Evolutionary conservation across 495 filamentous ascomycete species (phyloP).

Genomic region (Copromyces sp.): DNA sequence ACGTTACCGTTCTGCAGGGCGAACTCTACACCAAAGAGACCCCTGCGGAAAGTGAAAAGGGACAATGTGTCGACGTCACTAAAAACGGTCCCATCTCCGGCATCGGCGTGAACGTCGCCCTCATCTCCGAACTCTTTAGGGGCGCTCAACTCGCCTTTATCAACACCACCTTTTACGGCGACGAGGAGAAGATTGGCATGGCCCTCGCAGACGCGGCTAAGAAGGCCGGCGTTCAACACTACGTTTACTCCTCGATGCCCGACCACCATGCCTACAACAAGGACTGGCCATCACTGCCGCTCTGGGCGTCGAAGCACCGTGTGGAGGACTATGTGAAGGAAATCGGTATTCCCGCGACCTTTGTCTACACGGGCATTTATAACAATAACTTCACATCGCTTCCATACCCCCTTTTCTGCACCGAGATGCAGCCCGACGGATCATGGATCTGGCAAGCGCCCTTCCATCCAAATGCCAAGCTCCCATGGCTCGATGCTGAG

Average conservation of each 20-base stretch:
- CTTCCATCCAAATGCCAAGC: conserved; percentile 74
- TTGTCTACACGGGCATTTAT: conserved; percentile 94
- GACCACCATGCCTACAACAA: conserved; percentile 68
- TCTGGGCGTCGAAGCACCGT: conserved; percentile 86
- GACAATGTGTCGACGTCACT: conserved; percentile 27
- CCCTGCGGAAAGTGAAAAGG: conserved; percentile 24
- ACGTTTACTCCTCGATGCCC: conserved; percentile 93
- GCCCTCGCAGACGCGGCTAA: conserved; percentile 85
- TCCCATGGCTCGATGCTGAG: conserved; percentile 97
- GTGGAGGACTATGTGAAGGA: conserved; percentile 85
- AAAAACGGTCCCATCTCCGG: conserved; percentile 33
- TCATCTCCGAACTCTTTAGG: conserved; percentile 70
- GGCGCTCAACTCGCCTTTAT: conserved; percentile 87
- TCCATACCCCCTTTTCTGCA: conserved; percentile 86
- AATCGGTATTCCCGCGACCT: conserved; percentile 75
- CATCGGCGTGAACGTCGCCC: conserved; percentile 41
- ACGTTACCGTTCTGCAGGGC: conserved; percentile 75
- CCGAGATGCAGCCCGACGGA: conserved; percentile 73
- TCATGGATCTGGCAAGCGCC: conserved; percentile 91
- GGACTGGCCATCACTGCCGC: conserved; percentile 68
- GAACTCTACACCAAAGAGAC: conserved; percentile 59
- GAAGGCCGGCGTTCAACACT: conserved; percentile 73
- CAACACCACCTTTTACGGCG: conserved; percentile 96
- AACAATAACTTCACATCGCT: conserved; percentile 98
- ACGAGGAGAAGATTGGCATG: conserved; percentile 81